phyloP scores from a whole-genome alignment of 2,329 filamentous ascomycete genomes.

The Neopestalotiopsis sp. region DNA sequence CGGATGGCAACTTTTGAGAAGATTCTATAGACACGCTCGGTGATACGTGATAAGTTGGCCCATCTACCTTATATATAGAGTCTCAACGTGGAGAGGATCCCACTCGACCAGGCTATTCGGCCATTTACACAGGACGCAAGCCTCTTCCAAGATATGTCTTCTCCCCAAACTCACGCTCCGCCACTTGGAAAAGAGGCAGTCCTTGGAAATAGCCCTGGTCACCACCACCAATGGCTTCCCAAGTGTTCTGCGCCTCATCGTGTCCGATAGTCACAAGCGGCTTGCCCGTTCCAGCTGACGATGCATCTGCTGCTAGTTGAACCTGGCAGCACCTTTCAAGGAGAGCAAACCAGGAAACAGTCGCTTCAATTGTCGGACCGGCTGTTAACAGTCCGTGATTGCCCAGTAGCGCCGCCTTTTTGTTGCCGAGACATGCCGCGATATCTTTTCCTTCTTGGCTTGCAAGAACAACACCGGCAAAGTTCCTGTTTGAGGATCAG shows the following conservation, averaged over 20 bases:
- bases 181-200: slow-evolving; percentile 34
- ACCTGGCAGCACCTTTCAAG: slow-evolving; percentile 43
- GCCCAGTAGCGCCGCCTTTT: slow-evolving; percentile 49
- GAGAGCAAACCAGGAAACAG: slow-evolving; percentile 50
- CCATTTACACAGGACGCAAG: slow-evolving; percentile 20
- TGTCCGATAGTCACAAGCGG: slow-evolving; percentile 28
- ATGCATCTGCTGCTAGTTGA: slow-evolving; percentile 42
- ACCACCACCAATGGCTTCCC: slow-evolving; percentile 28
- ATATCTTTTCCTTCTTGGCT: slow-evolving; percentile 48
- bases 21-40: too few relatives aligned
- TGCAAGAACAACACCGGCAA: slow-evolving; percentile 45
- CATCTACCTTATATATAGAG: too few relatives aligned
- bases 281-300: slow-evolving; percentile 14
- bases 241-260: slow-evolving; percentile 29
- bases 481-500: background rate
- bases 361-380: slow-evolving; percentile 45
- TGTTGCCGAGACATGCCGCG: slow-evolving; percentile 43
- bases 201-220: slow-evolving; percentile 27
- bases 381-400: slow-evolving; percentile 52
- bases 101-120: too few relatives aligned
- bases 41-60: too few relatives aligned
- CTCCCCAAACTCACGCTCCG: slow-evolving; percentile 33
- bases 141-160: slow-evolving; percentile 30
- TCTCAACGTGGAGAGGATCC: too few relatives aligned
- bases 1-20: too few relatives aligned